Base-by-base conservation (phyloP, 192 early-diverging fungal species). In the Dissophora ornata region DNA sequence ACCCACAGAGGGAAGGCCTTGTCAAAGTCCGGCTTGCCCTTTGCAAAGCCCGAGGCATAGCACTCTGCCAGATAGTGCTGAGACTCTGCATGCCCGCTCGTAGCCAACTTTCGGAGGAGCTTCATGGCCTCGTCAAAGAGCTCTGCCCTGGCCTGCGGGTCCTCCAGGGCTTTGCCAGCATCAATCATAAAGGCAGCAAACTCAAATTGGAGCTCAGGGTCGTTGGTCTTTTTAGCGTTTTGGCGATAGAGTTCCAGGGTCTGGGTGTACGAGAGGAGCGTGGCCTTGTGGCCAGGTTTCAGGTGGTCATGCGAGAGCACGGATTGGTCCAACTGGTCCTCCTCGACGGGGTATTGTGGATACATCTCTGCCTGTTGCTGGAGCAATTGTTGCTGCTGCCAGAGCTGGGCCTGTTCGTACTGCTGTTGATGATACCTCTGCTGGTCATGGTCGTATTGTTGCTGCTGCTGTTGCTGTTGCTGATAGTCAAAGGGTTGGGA, bases 171-270 rank as follows among this genome's bases (percentile, higher is more conserved):
- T 26, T 82, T 83, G 26, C 83, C 83, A 22, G 84, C 84, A 25
- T 88, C 88, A 3, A 90, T 81, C 79, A 86, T 86, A 26, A 88
- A 90, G 25, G 84, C 86, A 6, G 90, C 87, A 84, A 90, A 91
- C 58, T 89, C 88, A 60, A 87, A 87, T 73, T 88, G 86, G 24
- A 91, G 79, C 36, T 83, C 82, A 1, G 84, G 82, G 60, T 84
- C 86, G n/a, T 86, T 86, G 4, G 86, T 85, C 57, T 88, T 88
- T 71, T 89, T 86, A 26, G 87, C 90, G 56, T 90, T 89, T 41
- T 85, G 83, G 49, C 89, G 79, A 61, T 91, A 90, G 63, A 84
- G 69, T 38, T 86, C 83, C 22, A 89, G 75, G 9, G 85, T 84
- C 49, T 85, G 83, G 3, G 82, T 60, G 24, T 87, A 84, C 15